Evolutionary conservation across 345 rosid genomes (phyloP), one percentile per base, ranked within the genome.

Genomic region (Physaria fendleri): DNA sequence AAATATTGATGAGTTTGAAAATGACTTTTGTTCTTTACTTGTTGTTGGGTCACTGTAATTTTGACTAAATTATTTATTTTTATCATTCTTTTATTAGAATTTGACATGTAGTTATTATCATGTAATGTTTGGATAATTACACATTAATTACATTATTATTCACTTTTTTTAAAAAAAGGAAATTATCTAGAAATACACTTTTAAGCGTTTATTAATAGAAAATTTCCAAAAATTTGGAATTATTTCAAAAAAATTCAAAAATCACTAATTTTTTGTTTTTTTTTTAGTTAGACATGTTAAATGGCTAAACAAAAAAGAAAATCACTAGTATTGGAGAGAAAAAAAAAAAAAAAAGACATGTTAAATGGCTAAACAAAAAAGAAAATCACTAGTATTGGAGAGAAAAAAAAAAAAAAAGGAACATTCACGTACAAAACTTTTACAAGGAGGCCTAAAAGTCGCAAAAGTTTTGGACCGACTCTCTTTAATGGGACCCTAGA

Each of bases 381-480:
- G n/a, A n/a, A n/a, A n/a, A n/a, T n/a, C n/a, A n/a, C n/a, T n/a
- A n/a, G 24, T 4, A 28, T 28, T 8, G 8, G 32, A n/a, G 33
- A 29, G 33, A 7, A 4, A 8, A 29, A 8, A 29, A 29, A 28
- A 2, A 29, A 39, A 56, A 40, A 37, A 27, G 10, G 2, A 6
- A 5, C 2, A 12, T 52, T 18, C 41, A 33, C 17, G 30, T 53
- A 21, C 29, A 35, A 13, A 34, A 8, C 22, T 22, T 33, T 20
- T 20, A 12, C 47, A 4, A 47, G 20, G 25, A 35, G 38, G 38
- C 10, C 27, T 12, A 25, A 47, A 62, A 62, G 67, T 49, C 49
- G 49, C 40, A 49, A 49, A 48, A 50, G 50, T 29, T 50, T 28
- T 40, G 67, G 49, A 62, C 57, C 46, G 22, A 49, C 40, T 20